phyloP scores from a whole-genome alignment of 805 yeast genomes.

The Candida nitratophila region DNA sequence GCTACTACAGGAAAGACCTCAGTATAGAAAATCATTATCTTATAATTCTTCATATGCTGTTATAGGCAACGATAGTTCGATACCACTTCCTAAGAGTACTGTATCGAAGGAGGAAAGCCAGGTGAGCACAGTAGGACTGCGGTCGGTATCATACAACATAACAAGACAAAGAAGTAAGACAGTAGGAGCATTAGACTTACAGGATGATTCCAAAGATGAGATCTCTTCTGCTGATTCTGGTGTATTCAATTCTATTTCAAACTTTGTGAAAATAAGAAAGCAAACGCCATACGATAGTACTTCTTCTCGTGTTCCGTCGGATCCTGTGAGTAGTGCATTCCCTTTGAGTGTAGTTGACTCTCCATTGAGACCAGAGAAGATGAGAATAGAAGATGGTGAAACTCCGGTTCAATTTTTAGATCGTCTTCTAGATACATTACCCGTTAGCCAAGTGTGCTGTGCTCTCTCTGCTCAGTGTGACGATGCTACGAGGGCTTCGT shows the following conservation, averaged over 20 bases:
- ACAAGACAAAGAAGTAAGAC: slow-evolving; percentile 27
- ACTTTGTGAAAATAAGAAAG: slow-evolving; percentile 19
- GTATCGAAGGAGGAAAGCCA: background rate
- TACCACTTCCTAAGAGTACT: background rate
- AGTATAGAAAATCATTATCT: slow-evolving; percentile 12
- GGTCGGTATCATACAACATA: slow-evolving; percentile 4
- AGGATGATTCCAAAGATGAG: background rate
- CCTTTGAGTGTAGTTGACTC: background rate
- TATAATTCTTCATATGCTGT: slow-evolving; percentile 3
- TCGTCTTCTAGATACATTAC: slow-evolving; percentile 20
- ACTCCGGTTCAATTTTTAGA: slow-evolving; percentile 25
- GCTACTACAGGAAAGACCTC: slow-evolving; percentile 8
- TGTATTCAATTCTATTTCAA: slow-evolving; percentile 21
- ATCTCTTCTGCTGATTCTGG: slow-evolving; percentile 10
- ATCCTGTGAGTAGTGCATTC: background rate
- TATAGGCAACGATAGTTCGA: background rate
- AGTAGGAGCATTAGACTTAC: slow-evolving; percentile 19
- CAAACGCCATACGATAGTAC: background rate
- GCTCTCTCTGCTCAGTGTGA: slow-evolving; percentile 25
- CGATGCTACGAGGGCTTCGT: slow-evolving; percentile 16
- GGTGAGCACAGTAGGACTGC: background rate
- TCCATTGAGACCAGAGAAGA: background rate
- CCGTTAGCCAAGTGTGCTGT: slow-evolving; percentile 18
- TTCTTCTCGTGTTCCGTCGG: background rate
- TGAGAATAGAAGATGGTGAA: slow-evolving; percentile 15